Percentiles rank a stretch among this genome's conserved stretches.
These are phyloP conservation scores for Cryptosporidium muris DNA, from an alignment of 169 alveolate species.

Conservation along the genomic window DNA sequence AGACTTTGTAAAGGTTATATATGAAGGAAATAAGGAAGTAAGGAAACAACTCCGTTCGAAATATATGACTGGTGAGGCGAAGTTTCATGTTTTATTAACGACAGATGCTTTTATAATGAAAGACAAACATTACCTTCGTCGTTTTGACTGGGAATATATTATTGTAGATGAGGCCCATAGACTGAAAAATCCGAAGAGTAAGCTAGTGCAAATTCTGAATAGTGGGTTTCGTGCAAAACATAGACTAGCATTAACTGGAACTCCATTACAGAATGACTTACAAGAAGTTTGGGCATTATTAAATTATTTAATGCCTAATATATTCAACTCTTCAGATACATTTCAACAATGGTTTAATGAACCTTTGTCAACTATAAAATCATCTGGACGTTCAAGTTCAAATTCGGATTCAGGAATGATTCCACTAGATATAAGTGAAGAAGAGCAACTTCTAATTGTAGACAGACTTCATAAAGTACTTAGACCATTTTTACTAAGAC, in stretches of 20 bases:
- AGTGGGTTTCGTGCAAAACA: constrained; percentile 77
- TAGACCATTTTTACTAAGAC: constrained; percentile 91
- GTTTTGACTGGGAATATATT: constrained; percentile 92
- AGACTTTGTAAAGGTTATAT: constrained; percentile 85
- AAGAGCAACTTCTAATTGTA: constrained; percentile 86
- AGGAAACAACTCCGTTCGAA: constrained; percentile 72
- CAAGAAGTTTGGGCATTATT: constrained; percentile 90
- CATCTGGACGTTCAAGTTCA: constrained; percentile 75
- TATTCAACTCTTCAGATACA: constrained; percentile 89
- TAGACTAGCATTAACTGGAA: constrained; percentile 91
- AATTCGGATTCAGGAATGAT: constrained; percentile 85
- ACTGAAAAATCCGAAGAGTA: constrained; percentile 92
- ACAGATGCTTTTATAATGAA: constrained; percentile 76
- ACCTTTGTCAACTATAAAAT: constrained; percentile 77
- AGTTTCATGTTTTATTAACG: constrained; percentile 75
- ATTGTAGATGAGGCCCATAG: constrained; percentile 95
- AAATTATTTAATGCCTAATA: constrained; percentile 88
- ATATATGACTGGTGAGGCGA: constrained; percentile 74
- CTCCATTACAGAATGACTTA: constrained; percentile 89
- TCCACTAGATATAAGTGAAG: constrained; percentile 87
- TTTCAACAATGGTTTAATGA: constrained; percentile 91
- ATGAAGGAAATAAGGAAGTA: constrained; percentile 77
- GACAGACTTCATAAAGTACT: constrained; percentile 91
- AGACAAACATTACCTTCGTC: constrained; percentile 80
- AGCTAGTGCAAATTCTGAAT: constrained; percentile 81